Conservation (phyloP, 805 yeast genomes). For the Nadsonia fulvescens region DNA sequence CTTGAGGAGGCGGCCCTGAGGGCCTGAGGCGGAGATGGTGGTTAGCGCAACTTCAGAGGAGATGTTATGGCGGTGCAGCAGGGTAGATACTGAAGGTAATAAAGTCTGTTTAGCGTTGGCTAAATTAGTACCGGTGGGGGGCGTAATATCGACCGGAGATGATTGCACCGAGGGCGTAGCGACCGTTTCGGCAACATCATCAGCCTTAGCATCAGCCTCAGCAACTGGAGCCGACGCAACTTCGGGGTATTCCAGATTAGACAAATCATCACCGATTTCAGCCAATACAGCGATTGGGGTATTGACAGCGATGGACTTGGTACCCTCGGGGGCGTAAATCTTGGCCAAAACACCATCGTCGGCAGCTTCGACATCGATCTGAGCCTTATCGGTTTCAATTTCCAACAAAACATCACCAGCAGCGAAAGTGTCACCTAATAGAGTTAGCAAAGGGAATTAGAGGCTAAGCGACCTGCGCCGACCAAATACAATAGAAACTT, state of each 20-base stretch:
- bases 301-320: conserved; percentile 69
- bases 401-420: conserved; percentile 95
- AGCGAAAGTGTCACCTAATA: conserved; percentile 39
- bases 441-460: conserved; percentile 1
- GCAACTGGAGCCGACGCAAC: conserved; percentile 12
- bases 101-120: conserved; percentile 56
- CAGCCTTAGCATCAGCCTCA: conserved; percentile 13
- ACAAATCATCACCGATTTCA: conserved; percentile 71
- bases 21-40: conserved; percentile 72
- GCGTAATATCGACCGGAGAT: conserved; percentile 6
- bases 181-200: conserved; percentile 9
- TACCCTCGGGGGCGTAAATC: conserved; percentile 51
- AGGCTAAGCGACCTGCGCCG: no score
- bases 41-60: conserved; percentile 51
- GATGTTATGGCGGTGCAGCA: conserved; percentile 44
- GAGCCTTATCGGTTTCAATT: conserved; percentile 94
- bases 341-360: conserved; percentile 86
- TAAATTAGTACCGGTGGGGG: conserved; percentile 12
- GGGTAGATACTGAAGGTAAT: conserved; percentile 59
- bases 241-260: conserved; percentile 41
- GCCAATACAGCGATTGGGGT: conserved; percentile 76
- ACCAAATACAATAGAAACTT: no score
- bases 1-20: conserved; percentile 68
- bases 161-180: conserved; percentile 6
- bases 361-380: conserved; percentile 90